Evolutionary conservation across 257 asterid genomes (phyloP).

Genomic region (Salvia splendens): DNA sequence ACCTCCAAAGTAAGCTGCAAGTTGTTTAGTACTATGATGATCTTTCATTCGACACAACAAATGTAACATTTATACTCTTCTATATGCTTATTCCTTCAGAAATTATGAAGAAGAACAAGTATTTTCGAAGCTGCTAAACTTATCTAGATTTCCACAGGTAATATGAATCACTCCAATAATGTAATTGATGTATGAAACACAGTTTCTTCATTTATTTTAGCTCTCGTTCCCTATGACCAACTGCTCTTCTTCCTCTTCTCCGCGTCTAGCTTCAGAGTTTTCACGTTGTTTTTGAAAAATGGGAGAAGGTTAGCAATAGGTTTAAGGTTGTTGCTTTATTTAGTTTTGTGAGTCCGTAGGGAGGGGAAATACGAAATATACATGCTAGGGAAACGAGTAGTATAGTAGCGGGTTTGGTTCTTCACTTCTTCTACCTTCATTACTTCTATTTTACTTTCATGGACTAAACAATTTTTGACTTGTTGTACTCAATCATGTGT

Average conservation of each 20-base stretch:
- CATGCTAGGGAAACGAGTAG: not conserved
- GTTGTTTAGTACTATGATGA: slow-evolving; percentile 13
- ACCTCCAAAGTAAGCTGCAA: slow-evolving; percentile 72
- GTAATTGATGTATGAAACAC: not conserved
- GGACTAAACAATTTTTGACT: no score
- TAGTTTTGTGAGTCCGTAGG: not conserved
- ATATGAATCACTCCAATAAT: not conserved
- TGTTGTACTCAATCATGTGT: no score
- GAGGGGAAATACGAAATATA: not conserved
- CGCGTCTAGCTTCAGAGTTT: slow-evolving; percentile 2
- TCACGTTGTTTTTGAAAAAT: not conserved
- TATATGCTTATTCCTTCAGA: slow-evolving; percentile 40
- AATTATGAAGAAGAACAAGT: slow-evolving; percentile 50
- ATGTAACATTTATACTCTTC: slow-evolving; percentile 14
- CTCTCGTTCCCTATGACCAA: not conserved
- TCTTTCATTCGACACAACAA: not conserved
- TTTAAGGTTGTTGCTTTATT: not conserved
- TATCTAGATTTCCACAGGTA: slow-evolving; percentile 81
- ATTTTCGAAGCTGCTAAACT: slow-evolving; percentile 54
- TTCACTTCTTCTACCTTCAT: no score
- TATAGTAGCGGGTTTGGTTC: no score
- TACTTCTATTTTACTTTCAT: no score
- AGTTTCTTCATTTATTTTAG: not conserved
- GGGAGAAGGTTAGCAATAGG: not conserved
- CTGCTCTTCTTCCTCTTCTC: not conserved